A percentile compares a stretch with the other conserved stretches of the same genome.
phyloP scores from a whole-genome alignment of 768 basidiomycete species.

The Amanita pallidorosea region DNA sequence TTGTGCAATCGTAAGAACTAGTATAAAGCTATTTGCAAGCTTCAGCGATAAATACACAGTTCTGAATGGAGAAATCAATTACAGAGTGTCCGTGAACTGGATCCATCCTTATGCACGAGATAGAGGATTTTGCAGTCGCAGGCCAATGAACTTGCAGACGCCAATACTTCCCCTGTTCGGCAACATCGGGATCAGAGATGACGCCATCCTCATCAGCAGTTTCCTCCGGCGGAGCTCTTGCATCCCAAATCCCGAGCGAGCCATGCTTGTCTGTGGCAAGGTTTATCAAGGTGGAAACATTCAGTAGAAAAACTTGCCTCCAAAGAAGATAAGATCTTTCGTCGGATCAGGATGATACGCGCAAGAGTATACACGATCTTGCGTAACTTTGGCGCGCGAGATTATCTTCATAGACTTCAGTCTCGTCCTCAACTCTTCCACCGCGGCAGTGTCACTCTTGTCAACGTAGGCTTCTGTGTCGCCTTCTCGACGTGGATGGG shows the following conservation, averaged over 20 bases:
- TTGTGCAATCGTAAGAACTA: slow-evolving; percentile 71
- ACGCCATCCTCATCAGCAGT: slow-evolving; percentile 55
- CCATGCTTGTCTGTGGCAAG: slow-evolving; percentile 62
- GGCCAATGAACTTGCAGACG: slow-evolving; percentile 80
- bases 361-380: slow-evolving; percentile 65
- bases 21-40: slow-evolving; percentile 51
- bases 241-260: slow-evolving; percentile 80
- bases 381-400: slow-evolving; percentile 72
- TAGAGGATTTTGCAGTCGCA: slow-evolving; percentile 65
- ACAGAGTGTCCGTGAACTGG: slow-evolving; percentile 69
- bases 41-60: background rate
- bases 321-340: slow-evolving; percentile 82
- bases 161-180: slow-evolving; percentile 71
- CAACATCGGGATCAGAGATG: slow-evolving; percentile 23
- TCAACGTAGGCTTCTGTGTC: slow-evolving; percentile 43
- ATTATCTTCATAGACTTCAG: slow-evolving; percentile 52
- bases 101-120: slow-evolving; percentile 70
- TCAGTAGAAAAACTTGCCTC: slow-evolving; percentile 34
- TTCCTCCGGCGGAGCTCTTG: slow-evolving; percentile 59
- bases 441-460: slow-evolving; percentile 34
- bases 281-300: background rate
- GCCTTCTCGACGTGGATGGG: slow-evolving; percentile 27
- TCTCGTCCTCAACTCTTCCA: slow-evolving; percentile 41
- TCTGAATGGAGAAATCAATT: slow-evolving; percentile 11
- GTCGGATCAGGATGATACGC: slow-evolving; percentile 72